Base-by-base conservation (phyloP, 169 alveolate genomes). In the Pseudocohnilembus persalinus region DNA sequence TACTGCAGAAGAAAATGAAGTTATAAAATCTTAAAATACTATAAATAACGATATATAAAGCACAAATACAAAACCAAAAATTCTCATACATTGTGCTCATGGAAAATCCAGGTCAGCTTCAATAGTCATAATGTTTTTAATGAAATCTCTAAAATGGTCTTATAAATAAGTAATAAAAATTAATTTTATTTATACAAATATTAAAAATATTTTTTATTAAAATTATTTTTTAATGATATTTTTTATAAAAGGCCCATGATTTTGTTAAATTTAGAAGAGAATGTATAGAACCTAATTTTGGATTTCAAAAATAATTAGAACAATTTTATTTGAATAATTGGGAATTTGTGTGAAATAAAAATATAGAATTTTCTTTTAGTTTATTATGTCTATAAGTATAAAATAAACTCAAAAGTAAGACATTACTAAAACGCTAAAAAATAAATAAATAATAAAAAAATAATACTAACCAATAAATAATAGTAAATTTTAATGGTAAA, bases 61-160 rank as follows among this genome's bases (percentile, higher is more conserved):
- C n/a, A n/a, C n/a, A n/a, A n/a, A n/a, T n/a, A n/a, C n/a, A n/a
- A n/a, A n/a, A n/a, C n/a, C n/a, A 29, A 79, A 63, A 63, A 63
- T 79, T 29, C 84, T 79, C 29, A 79, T 79, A 28, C 84, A 79
- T 49, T 79, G 84, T 79, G 84, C 84, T 28, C 20, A 79, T 49
- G 84, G 84, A 28, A 79, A 79, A 29, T 79, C 84, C n/a, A 68
- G 84, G 0, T 79, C 84, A 16, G 84, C 84, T 29, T 28, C 84
- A 49, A 79, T 79, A 11, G 76, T 63, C 49, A 34, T 68, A n/a
- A 79, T 79, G 84, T 79, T 49, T 30, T 63, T 79, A 15, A 79
- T 79, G 84, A 79, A 72, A 29, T 49, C 33, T 28, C 29, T 49
- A 28, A 79, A 63, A 31, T 79, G 74, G 76, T 29, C 64, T 28